Conservation (phyloP, 768 basidiomycete species). For the Thelephora ganbajun region DNA sequence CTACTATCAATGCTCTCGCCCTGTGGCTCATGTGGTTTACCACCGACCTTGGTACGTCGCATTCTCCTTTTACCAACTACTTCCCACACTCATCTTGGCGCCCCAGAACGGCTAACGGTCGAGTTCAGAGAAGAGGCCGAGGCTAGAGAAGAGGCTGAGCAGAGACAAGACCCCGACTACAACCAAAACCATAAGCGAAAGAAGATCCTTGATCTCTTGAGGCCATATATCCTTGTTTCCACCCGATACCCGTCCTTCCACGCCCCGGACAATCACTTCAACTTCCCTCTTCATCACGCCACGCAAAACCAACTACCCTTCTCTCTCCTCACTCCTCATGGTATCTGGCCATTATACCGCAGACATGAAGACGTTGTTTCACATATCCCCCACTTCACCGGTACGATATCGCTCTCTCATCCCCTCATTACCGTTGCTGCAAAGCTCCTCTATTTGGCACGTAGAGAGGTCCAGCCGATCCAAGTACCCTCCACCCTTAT, state of each 20-base stretch:
- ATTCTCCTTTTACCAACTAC: neutral
- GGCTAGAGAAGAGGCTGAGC: too few species aligned
- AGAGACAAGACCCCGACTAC: too few species aligned
- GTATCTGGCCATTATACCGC: conserved; percentile 34
- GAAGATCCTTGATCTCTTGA: conserved; percentile 19
- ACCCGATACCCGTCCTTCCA: conserved; percentile 39
- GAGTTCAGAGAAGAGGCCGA: conserved; percentile 14
- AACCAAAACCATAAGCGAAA: conserved; percentile 10
- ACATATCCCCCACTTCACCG: conserved; percentile 9
- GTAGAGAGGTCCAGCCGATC: conserved; percentile 35
- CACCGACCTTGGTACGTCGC: conserved; percentile 30
- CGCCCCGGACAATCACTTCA: conserved; percentile 48
- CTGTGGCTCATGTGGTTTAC: conserved; percentile 56
- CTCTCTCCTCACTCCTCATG: conserved; percentile 25
- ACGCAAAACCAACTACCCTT: conserved; percentile 11
- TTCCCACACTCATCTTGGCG: neutral
- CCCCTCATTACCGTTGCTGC: conserved; percentile 46
- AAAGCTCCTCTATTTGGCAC: conserved; percentile 47
- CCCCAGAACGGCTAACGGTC: conserved; percentile 14
- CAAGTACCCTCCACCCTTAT: conserved; percentile 24
- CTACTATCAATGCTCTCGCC: conserved; percentile 31
- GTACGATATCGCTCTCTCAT: conserved; percentile 12
- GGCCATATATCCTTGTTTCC: conserved; percentile 30
- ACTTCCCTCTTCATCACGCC: conserved; percentile 29
- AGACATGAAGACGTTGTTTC: conserved; percentile 9